These are phyloP conservation scores for Boletus rufocinnamomeus DNA, from an alignment of 768 basidiomycete genomes.

Conservation along the genomic window DNA sequence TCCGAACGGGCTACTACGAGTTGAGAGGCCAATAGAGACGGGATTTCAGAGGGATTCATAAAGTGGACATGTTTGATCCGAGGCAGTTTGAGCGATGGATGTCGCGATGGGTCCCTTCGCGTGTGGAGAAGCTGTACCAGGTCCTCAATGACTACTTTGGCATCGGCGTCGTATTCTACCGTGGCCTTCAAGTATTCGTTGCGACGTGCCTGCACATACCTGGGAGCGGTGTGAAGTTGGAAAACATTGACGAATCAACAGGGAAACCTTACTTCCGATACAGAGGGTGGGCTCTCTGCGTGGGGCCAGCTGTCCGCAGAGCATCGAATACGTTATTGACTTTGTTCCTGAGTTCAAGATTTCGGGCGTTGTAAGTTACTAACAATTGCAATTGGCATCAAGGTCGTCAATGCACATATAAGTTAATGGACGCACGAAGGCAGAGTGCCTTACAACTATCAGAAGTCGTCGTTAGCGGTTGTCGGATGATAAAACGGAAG, in stretches of 20 bases:
- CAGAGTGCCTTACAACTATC: slow-evolving; percentile 49
- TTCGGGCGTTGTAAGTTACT: slow-evolving; percentile 31
- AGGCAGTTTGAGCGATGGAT: too few species aligned
- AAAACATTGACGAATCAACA: background rate
- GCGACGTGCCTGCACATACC: background rate
- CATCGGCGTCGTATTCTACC: slow-evolving; percentile 5
- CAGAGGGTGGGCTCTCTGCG: slow-evolving; percentile 3
- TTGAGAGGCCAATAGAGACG: too few species aligned
- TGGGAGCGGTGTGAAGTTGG: background rate
- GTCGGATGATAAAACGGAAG: background rate
- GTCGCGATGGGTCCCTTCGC: too few species aligned
- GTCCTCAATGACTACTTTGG: too few species aligned
- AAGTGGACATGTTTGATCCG: too few species aligned
- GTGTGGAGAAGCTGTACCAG: too few species aligned
- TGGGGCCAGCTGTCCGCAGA: slow-evolving; percentile 1
- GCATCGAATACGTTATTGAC: slow-evolving; percentile 9
- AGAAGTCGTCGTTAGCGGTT: background rate
- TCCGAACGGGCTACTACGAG: too few species aligned
- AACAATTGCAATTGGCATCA: background rate
- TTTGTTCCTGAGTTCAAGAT: background rate
- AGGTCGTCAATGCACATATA: background rate
- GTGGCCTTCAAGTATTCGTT: slow-evolving; percentile 16
- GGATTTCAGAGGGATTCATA: too few species aligned
- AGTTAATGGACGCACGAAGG: slow-evolving; percentile 37
- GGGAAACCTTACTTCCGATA: slow-evolving; percentile 8